Evolutionary conservation across 345 rosid genomes (phyloP).

Genomic region (Passiflora organensis): DNA sequence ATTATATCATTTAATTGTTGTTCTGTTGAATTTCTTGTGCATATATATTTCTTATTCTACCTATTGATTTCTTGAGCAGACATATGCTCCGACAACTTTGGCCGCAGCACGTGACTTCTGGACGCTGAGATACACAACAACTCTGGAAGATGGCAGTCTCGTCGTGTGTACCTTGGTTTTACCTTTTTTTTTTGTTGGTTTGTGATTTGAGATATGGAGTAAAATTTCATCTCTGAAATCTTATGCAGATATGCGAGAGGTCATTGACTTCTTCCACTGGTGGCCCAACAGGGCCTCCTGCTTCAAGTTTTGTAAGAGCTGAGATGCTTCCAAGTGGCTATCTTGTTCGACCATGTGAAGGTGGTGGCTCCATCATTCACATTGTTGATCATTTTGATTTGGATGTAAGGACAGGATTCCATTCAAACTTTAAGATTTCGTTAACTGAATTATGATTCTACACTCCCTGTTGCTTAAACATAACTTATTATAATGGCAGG

Average conservation of each 20-base stretch:
- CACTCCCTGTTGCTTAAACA: conserved; percentile 2
- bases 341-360: conserved; percentile 88
- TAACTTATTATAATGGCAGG: conserved; percentile 33
- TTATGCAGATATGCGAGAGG: conserved; percentile 81
- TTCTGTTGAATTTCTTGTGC: neutral
- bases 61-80: conserved; percentile 32
- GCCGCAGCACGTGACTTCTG: conserved; percentile 96
- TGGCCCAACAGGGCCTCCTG: conserved; percentile 71
- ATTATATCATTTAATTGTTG: neutral
- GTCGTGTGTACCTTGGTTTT: conserved; percentile 42
- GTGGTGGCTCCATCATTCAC: conserved; percentile 90
- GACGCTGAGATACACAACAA: conserved; percentile 82
- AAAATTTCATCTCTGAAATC: neutral
- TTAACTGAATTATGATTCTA: neutral
- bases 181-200: neutral
- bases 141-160: conserved; percentile 89
- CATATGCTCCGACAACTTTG: conserved; percentile 84
- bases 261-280: conserved; percentile 77
- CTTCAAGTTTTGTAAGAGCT: conserved; percentile 77
- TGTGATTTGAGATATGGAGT: neutral
- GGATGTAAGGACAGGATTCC: conserved; percentile 49
- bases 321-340: conserved; percentile 93
- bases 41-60: neutral
- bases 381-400: conserved; percentile 96
- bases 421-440: neutral